Evolutionary conservation across 2,329 filamentous ascomycete species (phyloP), one percentile per base, ranked within the genome.

Genomic region (Scleromitrula shiraiana): DNA sequence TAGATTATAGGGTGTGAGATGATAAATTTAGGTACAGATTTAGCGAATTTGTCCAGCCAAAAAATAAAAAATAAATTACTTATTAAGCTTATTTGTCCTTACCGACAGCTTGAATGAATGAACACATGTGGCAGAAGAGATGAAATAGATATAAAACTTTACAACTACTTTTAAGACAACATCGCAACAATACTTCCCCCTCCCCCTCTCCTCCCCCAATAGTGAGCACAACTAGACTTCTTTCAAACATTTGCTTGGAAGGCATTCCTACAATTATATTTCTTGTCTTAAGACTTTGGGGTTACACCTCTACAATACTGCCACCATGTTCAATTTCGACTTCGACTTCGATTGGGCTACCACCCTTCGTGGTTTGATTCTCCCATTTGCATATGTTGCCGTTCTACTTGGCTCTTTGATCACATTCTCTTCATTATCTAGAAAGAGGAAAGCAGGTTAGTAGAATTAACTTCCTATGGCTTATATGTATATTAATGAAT

Each of bases 351-450:
- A 94, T 75, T 95, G 88, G 88, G 72, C 85, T 69, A 41, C 45
- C 14, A 47, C 45, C n/a, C 38, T 47, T 6, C 45, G 45, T 47
- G 85, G 86, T 70, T 83, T 97, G 53, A 74, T 81, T 63, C 80
- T 96, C 62, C 91, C 93, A 51, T 78, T 96, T 64, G 83, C 88
- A 70, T 98, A 98, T 70, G 76, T 98, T 51, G 76, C 80, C 58
- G 86, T 97, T 51, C 82, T 98, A 47, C 76, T 87, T 62, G 88
- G 89, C 62, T 91, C 89, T 29, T 79, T 98, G 58, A 83, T 85
- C 65, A 93, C 88, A 56, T 98, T 98, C 70, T 94, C 88, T 40
- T 87, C 80, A 49, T 80, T 97, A 54, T 97, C 97, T 70, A 83
- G 91, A 62, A 91, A 93, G 71, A 82, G 93, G 67, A 93, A 95